Percentiles rank a stretch among this genome's conserved stretches.
phyloP scores from a whole-genome alignment of 2,329 filamentous ascomycete species.

The Lachnellula suecica region DNA sequence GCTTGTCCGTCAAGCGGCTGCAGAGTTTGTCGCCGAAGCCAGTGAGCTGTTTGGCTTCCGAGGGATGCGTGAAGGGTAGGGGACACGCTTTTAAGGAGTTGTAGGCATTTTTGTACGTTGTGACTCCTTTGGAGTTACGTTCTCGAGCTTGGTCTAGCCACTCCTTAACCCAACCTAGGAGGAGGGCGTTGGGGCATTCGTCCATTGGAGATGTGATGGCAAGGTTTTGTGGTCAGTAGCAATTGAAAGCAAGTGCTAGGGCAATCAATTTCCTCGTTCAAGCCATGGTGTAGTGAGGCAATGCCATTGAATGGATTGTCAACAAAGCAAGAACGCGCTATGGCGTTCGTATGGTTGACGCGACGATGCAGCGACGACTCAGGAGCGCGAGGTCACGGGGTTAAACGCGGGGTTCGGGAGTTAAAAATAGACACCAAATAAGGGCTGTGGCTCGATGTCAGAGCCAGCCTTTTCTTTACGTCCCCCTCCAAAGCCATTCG shows the following conservation, averaged over 20 bases:
- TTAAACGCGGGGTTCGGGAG: constrained; percentile 6
- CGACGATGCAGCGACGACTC: not conserved
- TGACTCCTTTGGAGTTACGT: constrained; percentile 67
- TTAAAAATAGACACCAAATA: not conserved
- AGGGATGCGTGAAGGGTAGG: constrained; percentile 61
- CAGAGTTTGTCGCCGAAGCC: constrained; percentile 74
- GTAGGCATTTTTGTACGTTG: constrained; percentile 74
- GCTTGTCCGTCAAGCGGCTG: constrained; percentile 62
- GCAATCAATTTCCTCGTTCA: too few relatives aligned
- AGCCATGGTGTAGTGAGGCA: too few relatives aligned
- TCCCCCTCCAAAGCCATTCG: not conserved
- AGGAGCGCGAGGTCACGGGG: constrained; percentile 6
- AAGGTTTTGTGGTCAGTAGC: too few relatives aligned
- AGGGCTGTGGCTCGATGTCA: too few relatives aligned
- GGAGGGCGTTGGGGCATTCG: constrained; percentile 58
- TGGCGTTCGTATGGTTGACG: not conserved
- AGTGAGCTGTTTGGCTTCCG: constrained; percentile 69
- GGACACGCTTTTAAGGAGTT: constrained; percentile 76
- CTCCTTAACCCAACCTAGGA: constrained; percentile 74
- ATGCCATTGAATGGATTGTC: not conserved
- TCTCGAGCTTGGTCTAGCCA: constrained; percentile 71
- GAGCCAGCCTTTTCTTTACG: not conserved
- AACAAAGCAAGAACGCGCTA: not conserved
- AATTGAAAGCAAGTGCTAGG: not conserved
- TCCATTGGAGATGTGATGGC: too few relatives aligned